Percentiles rank a stretch among this genome's conserved stretches.
Evolutionary conservation across 2,329 filamentous ascomycete species (phyloP).

Genomic region (Aureobasidium melanogenum): DNA sequence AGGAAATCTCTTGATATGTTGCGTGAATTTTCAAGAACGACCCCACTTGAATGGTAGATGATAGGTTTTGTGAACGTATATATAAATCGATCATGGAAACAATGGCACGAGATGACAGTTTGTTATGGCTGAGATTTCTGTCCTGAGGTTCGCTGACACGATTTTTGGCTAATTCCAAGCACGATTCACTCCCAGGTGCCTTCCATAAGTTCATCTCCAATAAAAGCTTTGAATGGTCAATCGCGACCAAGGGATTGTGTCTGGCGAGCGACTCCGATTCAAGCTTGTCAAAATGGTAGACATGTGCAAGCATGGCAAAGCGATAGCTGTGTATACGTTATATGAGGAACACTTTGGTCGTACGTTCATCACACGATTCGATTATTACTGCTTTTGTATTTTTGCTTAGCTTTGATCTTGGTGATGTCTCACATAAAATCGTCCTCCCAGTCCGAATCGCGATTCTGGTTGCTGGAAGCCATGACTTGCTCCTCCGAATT

Average conservation of each 20-base stretch:
- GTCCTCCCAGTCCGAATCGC: slow-evolving; percentile 67
- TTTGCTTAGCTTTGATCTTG: background rate
- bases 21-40: background rate
- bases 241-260: too few species aligned
- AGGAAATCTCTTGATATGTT: background rate
- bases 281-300: too few species aligned
- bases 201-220: too few species aligned
- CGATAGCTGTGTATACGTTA: too few species aligned
- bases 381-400: background rate
- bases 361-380: background rate
- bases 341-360: too few species aligned
- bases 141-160: background rate
- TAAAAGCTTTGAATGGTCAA: too few species aligned
- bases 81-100: background rate
- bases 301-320: too few species aligned
- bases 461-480: slow-evolving; percentile 74
- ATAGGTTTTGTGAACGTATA: background rate
- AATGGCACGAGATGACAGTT: background rate
- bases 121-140: background rate
- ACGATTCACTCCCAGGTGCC: too few species aligned
- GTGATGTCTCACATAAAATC: slow-evolving; percentile 64
- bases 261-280: too few species aligned
- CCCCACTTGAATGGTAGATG: background rate
- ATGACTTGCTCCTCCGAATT: slow-evolving; percentile 77
- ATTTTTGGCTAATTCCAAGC: background rate